Base-by-base conservation (phyloP, 345 rosid species). In the Acer saccharum region DNA sequence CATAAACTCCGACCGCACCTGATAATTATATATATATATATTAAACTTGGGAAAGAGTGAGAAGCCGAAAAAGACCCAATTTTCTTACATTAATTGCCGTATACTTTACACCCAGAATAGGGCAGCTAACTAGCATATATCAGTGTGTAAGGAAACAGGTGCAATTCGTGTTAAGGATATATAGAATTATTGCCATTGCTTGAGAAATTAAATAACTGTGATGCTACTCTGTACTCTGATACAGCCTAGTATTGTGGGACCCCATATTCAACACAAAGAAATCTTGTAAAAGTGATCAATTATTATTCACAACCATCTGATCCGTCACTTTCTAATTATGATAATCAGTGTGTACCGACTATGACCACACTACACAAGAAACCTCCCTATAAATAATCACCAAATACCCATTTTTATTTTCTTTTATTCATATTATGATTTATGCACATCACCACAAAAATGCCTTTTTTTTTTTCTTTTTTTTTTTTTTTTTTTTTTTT, bases 261-360 rank as follows among this genome's bases (percentile, higher is more conserved):
- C 69, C 10, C 69, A 14, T 32, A 17, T 1, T 10, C 2, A 35
- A 20, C 25, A 75, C 25, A 9, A 4, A 23, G 10, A 68, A 57
- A 74, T 74, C 71, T 21, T 41, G 65, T 17, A 17, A 12, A 23
- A 11, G 73, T 18, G 74, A 69, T 62, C 10, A 68, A 52, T 43
- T 50, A 43, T 46, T 52, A 27, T 77, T 77, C 72, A 73, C 77
- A 29, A 39, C 80, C 78, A 17, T 71, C 69, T 27, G 74, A 76
- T 79, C 44, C 20, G 65, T 77, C 72, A 52, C 65, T 77, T 58
- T 76, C 69, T 14, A 3, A 2, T 65, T 35, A 65, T 57, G 65
- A 78, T 65, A 2, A 35, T 55, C 23, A 1, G 27, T 20, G 76
- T 16, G 17, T 66, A 39, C 54, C 20, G 61, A 57, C 27, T 9